Evolutionary conservation across 805 yeast genomes (phyloP).

Genomic region (Yarrowia divulgata): DNA sequence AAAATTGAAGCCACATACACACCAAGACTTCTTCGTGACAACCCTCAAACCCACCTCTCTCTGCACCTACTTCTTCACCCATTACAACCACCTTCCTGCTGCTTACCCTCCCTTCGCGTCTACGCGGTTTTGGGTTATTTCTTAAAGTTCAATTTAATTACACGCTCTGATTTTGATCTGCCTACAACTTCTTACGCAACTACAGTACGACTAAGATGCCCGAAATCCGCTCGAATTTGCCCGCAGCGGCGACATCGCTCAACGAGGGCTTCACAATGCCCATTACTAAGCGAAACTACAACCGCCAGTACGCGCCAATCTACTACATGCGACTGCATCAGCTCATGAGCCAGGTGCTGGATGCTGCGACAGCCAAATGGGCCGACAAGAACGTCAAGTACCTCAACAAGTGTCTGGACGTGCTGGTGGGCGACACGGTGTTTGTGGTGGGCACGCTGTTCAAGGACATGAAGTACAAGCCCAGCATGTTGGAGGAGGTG

Average conservation of each 20-base stretch:
- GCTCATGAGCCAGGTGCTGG: constrained; percentile 58
- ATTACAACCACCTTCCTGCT: too few relatives aligned
- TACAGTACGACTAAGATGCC: neutral
- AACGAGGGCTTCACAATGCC: constrained; percentile 14
- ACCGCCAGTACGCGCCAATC: constrained; percentile 64
- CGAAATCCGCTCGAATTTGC: neutral
- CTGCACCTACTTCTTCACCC: too few relatives aligned
- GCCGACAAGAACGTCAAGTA: constrained; percentile 52
- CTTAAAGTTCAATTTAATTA: constrained; percentile 10
- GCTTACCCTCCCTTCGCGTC: constrained; percentile 22
- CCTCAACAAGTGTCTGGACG: constrained; percentile 65
- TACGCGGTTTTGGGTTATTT: neutral
- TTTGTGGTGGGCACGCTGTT: constrained; percentile 91
- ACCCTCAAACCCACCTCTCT: neutral
- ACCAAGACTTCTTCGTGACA: too few relatives aligned
- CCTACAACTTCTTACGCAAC: neutral
- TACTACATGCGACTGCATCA: constrained; percentile 61
- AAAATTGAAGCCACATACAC: too few relatives aligned
- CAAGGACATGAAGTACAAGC: constrained; percentile 82
- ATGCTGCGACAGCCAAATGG: constrained; percentile 63
- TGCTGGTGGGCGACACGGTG: constrained; percentile 64
- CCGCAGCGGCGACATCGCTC: neutral
- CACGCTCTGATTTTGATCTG: neutral
- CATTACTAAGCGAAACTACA: constrained; percentile 54
- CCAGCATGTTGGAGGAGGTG: constrained; percentile 84